These are phyloP conservation scores for Calonectria pseudoreteaudii DNA, from an alignment of 2,329 filamentous ascomycete species.

Conservation along the genomic window DNA sequence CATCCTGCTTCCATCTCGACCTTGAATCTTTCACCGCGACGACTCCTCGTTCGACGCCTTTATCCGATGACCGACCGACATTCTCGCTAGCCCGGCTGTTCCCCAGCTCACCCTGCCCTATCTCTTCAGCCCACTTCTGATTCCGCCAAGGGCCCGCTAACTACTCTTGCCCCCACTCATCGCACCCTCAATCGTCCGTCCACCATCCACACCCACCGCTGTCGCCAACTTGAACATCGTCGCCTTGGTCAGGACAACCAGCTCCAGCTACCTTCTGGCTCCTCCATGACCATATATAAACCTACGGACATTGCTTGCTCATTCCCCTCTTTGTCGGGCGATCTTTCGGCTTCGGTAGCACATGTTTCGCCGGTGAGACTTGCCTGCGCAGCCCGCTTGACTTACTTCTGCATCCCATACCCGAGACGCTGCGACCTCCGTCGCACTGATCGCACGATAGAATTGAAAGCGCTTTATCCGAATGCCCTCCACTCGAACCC, in stretches of 20 bases:
- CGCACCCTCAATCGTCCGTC: slow-evolving; percentile 32
- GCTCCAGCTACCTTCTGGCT: slow-evolving; percentile 25
- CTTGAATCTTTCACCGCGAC: slow-evolving; percentile 15
- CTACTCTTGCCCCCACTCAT: slow-evolving; percentile 33
- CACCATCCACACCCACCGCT: slow-evolving; percentile 14
- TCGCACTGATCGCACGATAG: slow-evolving; percentile 37
- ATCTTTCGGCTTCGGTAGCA: slow-evolving; percentile 40
- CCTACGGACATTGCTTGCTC: background rate
- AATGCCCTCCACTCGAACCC: slow-evolving; percentile 22
- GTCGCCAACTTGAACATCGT: slow-evolving; percentile 31
- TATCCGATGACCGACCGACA: slow-evolving; percentile 29
- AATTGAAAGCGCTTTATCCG: slow-evolving; percentile 18
- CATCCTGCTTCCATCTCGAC: slow-evolving; percentile 14
- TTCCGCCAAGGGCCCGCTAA: slow-evolving; percentile 16
- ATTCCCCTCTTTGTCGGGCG: slow-evolving; percentile 28
- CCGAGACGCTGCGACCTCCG: slow-evolving; percentile 34
- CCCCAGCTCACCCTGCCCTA: slow-evolving; percentile 12
- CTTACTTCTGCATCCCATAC: slow-evolving; percentile 33
- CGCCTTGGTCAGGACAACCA: slow-evolving; percentile 17
- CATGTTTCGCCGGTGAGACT: slow-evolving; percentile 46
- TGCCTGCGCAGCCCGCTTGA: slow-evolving; percentile 36
- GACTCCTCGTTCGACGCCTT: slow-evolving; percentile 6
- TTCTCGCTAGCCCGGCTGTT: slow-evolving; percentile 23
- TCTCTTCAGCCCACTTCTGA: slow-evolving; percentile 4
- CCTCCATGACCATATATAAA: slow-evolving; percentile 37